Conservation (phyloP, 1,284 basidiomycete species). For the Ceratobasidium sp. region DNA sequence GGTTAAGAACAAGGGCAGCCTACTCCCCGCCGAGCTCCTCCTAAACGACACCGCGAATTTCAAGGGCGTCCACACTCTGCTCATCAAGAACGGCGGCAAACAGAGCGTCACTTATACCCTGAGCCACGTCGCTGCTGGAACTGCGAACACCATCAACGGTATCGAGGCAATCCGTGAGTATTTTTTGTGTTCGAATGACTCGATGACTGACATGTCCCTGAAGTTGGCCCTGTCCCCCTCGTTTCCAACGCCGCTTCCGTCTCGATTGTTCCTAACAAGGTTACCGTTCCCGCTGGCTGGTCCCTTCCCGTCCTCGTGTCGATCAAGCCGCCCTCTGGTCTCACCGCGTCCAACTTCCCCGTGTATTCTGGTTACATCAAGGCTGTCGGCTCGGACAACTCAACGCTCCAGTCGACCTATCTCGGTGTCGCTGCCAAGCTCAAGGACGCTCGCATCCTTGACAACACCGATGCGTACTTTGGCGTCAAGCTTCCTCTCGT, state of each 20-base stretch:
- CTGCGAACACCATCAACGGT: constrained; percentile 54
- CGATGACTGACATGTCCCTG: background rate
- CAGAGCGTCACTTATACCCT: constrained; percentile 44
- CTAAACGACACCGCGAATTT: constrained; percentile 72
- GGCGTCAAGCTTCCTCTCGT: constrained; percentile 40
- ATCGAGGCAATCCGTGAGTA: constrained; percentile 44
- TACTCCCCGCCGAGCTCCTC: constrained; percentile 65
- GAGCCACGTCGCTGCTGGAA: constrained; percentile 45
- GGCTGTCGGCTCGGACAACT: constrained; percentile 37
- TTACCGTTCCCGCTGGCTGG: constrained; percentile 45
- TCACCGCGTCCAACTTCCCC: constrained; percentile 46
- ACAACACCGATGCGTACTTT: constrained; percentile 44
- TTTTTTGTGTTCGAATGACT: background rate
- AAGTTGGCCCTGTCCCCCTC: constrained; percentile 45
- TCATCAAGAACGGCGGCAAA: constrained; percentile 44
- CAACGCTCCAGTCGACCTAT: constrained; percentile 42
- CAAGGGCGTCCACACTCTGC: constrained; percentile 42
- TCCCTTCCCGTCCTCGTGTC: constrained; percentile 42
- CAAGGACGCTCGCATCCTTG: constrained; percentile 47
- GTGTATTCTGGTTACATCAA: constrained; percentile 46
- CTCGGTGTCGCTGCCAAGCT: constrained; percentile 48
- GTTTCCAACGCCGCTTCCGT: constrained; percentile 44
- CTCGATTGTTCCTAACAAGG: constrained; percentile 40
- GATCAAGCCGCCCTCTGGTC: constrained; percentile 45
- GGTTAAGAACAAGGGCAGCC: constrained; percentile 59